Conservation (phyloP, 73 alveolate genomes). For the Paramecium primaurelia region DNA sequence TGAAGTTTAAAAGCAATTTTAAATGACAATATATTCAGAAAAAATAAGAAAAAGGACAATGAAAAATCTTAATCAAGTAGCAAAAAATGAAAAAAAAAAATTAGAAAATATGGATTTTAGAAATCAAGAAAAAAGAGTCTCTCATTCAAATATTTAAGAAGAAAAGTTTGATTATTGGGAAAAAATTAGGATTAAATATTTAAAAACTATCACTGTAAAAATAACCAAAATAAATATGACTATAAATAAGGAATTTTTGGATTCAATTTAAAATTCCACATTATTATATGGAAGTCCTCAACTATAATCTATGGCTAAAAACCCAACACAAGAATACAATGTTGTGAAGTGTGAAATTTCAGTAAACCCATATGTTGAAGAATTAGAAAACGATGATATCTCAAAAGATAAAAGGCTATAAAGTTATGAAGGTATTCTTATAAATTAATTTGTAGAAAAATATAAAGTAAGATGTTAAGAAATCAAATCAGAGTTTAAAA, state of each 20-base stretch:
- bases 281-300: neutral
- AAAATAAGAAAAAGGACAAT: neutral
- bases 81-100: neutral
- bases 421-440: neutral
- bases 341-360: neutral
- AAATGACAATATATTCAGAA: neutral
- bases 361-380: neutral
- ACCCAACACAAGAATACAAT: neutral
- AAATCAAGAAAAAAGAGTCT: too few relatives aligned
- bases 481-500: neutral
- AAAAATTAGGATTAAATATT: neutral
- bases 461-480: neutral
- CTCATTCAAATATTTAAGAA: neutral
- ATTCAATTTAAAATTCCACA: neutral
- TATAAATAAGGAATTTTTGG: neutral
- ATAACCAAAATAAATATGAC: neutral
- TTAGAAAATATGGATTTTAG: neutral
- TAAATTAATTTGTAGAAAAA: neutral
- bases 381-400: neutral
- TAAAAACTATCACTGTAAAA: neutral
- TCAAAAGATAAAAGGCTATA: neutral
- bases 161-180: neutral
- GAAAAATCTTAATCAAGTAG: neutral
- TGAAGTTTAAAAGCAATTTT: neutral
- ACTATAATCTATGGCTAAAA: neutral